These are phyloP conservation scores for Calonectria pteridis DNA, from an alignment of 2,329 filamentous ascomycete species.

Conservation along the genomic window DNA sequence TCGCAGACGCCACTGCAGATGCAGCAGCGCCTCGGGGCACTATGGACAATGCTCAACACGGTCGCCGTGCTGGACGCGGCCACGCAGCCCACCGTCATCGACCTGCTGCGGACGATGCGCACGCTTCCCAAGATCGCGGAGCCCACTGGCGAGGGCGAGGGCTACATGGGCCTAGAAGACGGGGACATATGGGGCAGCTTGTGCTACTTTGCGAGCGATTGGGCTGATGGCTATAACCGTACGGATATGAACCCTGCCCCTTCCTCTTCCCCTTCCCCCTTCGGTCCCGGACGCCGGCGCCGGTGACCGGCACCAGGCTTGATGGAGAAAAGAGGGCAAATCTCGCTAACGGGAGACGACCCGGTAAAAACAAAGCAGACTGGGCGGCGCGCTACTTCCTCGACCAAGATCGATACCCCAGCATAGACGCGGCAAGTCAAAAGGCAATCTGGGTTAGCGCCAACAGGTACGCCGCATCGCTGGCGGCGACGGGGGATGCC, in stretches of 20 bases:
- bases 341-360: background rate
- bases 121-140: constrained; percentile 12
- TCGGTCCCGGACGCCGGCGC: background rate
- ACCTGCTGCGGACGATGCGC: constrained; percentile 1
- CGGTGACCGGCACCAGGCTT: background rate
- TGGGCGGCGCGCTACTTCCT: constrained; percentile 2
- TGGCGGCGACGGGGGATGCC: constrained; percentile 12
- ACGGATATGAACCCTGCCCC: background rate
- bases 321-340: background rate
- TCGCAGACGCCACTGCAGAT: constrained; percentile 15
- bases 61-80: constrained; percentile 9
- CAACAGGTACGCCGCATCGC: constrained; percentile 13
- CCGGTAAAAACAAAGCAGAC: background rate
- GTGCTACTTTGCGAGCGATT: constrained; percentile 13
- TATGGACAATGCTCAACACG: constrained; percentile 26
- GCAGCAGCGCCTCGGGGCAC: constrained; percentile 19
- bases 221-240: constrained; percentile 25
- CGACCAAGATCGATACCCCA: constrained; percentile 2
- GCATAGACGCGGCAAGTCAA: background rate
- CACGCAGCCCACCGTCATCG: constrained; percentile 15
- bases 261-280: background rate
- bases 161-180: constrained; percentile 9
- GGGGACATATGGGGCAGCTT: constrained; percentile 24
- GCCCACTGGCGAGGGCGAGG: constrained; percentile 16
- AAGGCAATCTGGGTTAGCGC: constrained; percentile 16